These are phyloP conservation scores for Cyclocybe aegerita DNA, from an alignment of 768 basidiomycete species.

Conservation along the genomic window DNA sequence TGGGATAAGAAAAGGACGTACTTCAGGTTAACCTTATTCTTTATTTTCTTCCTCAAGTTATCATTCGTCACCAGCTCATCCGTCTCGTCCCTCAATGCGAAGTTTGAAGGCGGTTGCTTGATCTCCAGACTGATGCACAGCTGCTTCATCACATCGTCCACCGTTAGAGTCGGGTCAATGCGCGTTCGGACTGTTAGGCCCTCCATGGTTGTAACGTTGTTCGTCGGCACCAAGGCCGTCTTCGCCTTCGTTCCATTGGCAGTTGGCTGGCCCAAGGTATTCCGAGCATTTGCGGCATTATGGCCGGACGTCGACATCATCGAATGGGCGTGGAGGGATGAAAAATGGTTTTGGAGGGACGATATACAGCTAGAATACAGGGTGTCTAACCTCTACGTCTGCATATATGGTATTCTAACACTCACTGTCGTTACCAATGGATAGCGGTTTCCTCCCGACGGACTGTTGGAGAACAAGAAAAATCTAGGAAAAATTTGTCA, in stretches of 20 bases:
- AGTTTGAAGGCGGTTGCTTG: conserved; percentile 68
- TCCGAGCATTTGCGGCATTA: conserved; percentile 28
- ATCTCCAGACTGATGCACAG: conserved; percentile 81
- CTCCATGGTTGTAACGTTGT: conserved; percentile 77
- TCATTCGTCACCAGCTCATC: conserved; percentile 87
- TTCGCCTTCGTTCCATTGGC: conserved; percentile 39
- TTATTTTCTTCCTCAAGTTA: conserved; percentile 81
- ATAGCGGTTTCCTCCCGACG: background rate
- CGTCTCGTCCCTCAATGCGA: conserved; percentile 77
- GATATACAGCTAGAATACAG: conserved; percentile 13
- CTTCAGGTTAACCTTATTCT: conserved; percentile 76
- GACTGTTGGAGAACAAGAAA: background rate
- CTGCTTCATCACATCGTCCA: conserved; percentile 83
- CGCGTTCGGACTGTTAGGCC: conserved; percentile 77
- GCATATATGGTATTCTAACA: conserved; percentile 8
- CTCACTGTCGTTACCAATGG: conserved; percentile 12
- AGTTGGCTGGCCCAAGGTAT: conserved; percentile 26
- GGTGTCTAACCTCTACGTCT: conserved; percentile 13
- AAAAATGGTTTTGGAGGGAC: conserved; percentile 11
- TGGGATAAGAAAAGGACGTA: conserved; percentile 30
- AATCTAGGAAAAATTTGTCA: too few relatives aligned
- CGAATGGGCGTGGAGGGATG: conserved; percentile 2
- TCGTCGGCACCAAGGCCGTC: conserved; percentile 72
- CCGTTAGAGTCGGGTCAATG: conserved; percentile 81
- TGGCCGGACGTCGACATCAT: conserved; percentile 8